Base-by-base conservation (phyloP, 169 alveolate species). In the Plasmodium reichenowi region DNA sequence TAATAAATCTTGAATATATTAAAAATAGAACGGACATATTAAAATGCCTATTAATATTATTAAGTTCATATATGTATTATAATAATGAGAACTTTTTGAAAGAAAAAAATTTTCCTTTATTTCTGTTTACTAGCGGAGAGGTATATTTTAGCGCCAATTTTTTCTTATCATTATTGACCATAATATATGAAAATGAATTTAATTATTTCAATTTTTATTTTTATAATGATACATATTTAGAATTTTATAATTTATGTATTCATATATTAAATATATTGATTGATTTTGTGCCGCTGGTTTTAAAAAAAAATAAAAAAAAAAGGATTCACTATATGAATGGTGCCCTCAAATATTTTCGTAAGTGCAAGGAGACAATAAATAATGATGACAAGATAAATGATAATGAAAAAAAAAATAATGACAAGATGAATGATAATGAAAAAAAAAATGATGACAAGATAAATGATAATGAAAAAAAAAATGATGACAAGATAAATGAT, bases 91-190 rank as follows among this genome's bases (percentile, higher is more conserved):
- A 58, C 8, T 85, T 66, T 73, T 63, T 85, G 63, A 72, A 85
- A 59, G 87, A 85, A 56, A 85, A 85, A 71, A 85, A 85, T 71
- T 20, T 85, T 10, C 72, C 24, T 24, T 73, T 85, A 26, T 85
- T 58, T 59, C 75, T 85, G 24, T 85, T 85, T 85, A 85, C 92
- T 9, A 85, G 92, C 48, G 92, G 92, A 20, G 87, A 85, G 9
- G 50, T 85, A 7, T 85, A 43, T 32, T 71, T 45, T 56, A 85
- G 72, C 10, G 72, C 92, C 1, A 85, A 70, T 38, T 85, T 85
- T 48, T 85, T 68, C 48, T 24, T 85, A 3, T 85, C 92, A 15
- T 66, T 85, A n/a, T 38, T 85, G 43, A 59, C 9, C 47, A 78
- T 71, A 17, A 85, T 85, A 17, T 85, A 71, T 85, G 87, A 85